Conservation (phyloP, 768 basidiomycete genomes). For the Hysterangium stoloniferum region DNA sequence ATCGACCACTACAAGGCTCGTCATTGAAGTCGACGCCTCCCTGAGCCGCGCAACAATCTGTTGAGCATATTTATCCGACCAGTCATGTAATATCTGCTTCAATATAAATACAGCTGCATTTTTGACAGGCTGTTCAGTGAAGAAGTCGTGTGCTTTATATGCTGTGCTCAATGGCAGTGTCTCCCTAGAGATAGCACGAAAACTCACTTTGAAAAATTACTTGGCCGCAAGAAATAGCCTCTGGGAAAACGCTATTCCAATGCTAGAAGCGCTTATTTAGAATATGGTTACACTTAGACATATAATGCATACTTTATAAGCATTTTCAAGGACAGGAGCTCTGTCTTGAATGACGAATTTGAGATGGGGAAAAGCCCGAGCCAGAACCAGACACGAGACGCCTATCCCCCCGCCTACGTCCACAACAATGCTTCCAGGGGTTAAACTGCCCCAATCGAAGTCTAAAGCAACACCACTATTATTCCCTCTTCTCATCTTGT, state of each 20-base stretch:
- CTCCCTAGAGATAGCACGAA: neutral
- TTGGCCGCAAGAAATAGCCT: slow-evolving; percentile 4
- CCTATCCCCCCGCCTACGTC: slow-evolving; percentile 30
- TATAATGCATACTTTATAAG: slow-evolving; percentile 14
- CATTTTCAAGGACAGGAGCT: slow-evolving; percentile 18
- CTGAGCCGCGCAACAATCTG: slow-evolving; percentile 22
- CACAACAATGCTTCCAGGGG: slow-evolving; percentile 20
- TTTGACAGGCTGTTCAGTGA: slow-evolving; percentile 23
- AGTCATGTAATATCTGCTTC: slow-evolving; percentile 25
- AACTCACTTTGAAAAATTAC: slow-evolving; percentile 11
- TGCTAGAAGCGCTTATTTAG: slow-evolving; percentile 8
- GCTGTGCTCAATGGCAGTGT: neutral
- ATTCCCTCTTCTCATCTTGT: neutral
- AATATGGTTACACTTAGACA: neutral
- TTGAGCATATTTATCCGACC: slow-evolving; percentile 25
- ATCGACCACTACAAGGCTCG: slow-evolving; percentile 23
- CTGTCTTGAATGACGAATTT: slow-evolving; percentile 27
- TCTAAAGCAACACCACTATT: slow-evolving; percentile 13
- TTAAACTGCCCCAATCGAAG: slow-evolving; percentile 22
- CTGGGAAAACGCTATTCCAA: neutral
- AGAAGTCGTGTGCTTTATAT: slow-evolving; percentile 19
- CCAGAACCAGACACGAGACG: slow-evolving; percentile 18
- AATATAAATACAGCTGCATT: slow-evolving; percentile 23
- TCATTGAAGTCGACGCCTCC: slow-evolving; percentile 17
- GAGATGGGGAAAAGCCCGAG: slow-evolving; percentile 18